Evolutionary conservation across 805 yeast species (phyloP).

Genomic region (Saccharomycopsis malanga): DNA sequence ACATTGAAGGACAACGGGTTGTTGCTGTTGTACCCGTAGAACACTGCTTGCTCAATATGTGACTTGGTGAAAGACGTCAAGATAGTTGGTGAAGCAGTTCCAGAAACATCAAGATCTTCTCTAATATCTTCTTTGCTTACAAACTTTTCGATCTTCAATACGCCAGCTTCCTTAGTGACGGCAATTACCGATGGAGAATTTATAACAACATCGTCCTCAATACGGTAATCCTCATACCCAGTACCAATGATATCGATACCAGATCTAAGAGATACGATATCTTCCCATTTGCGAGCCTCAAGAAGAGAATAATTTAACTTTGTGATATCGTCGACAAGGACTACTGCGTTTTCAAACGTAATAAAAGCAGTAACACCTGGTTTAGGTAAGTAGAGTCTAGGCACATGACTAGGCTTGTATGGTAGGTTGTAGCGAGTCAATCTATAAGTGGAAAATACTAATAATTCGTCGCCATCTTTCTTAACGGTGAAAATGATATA

Average conservation of each 20-base stretch:
- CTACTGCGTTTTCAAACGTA: constrained; percentile 51
- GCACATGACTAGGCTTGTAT: constrained; percentile 30
- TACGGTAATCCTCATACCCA: constrained; percentile 41
- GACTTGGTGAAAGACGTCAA: constrained; percentile 49
- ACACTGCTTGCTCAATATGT: constrained; percentile 80
- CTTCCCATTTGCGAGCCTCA: constrained; percentile 67
- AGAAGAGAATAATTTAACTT: constrained; percentile 30
- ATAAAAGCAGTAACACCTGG: constrained; percentile 58
- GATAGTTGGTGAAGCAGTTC: background rate
- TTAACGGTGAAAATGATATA: constrained; percentile 50
- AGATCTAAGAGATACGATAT: constrained; percentile 51
- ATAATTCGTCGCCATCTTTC: constrained; percentile 43
- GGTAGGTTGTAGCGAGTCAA: constrained; percentile 41
- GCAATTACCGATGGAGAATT: constrained; percentile 41
- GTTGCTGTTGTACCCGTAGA: constrained; percentile 39
- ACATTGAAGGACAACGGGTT: constrained; percentile 46
- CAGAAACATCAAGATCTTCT: constrained; percentile 21
- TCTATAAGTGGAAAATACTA: constrained; percentile 58
- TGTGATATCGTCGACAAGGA: constrained; percentile 47
- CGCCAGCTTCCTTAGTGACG: constrained; percentile 52
- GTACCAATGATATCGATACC: constrained; percentile 50
- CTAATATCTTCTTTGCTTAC: constrained; percentile 24
- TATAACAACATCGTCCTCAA: constrained; percentile 23
- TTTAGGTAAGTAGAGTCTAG: constrained; percentile 48
- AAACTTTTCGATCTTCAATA: constrained; percentile 50